Conservation (phyloP, 176 grass and related monocot species). For the barley (Hordeum vulgare) region MorexV3_pseudomolecules_assembly NC_058520.1:609867102-609867601, state of each 20-base stretch:
- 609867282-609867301: background rate
- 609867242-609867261: slow-evolving; percentile 3
- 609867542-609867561: background rate
- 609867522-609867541: background rate
- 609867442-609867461: background rate
- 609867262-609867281: background rate
- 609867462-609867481: background rate
- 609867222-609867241: slow-evolving; percentile 33
- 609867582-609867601: background rate
- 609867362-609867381: background rate
- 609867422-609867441: background rate
- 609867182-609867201: slow-evolving; percentile 30
- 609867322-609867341: background rate
- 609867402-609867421: slow-evolving; percentile 15
- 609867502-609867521: background rate
- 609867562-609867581: background rate
- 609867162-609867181: slow-evolving; percentile 28
- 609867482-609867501: background rate
- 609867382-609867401: background rate
- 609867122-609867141: no score
- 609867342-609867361: background rate
- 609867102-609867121: no score
- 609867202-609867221: slow-evolving; percentile 27
- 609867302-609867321: background rate
- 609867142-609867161: slow-evolving; percentile 15